Evolutionary conservation across 768 basidiomycete species (phyloP), one percentile per base, ranked within the genome.

Genomic region (Kwoniella mangroviensis): DNA sequence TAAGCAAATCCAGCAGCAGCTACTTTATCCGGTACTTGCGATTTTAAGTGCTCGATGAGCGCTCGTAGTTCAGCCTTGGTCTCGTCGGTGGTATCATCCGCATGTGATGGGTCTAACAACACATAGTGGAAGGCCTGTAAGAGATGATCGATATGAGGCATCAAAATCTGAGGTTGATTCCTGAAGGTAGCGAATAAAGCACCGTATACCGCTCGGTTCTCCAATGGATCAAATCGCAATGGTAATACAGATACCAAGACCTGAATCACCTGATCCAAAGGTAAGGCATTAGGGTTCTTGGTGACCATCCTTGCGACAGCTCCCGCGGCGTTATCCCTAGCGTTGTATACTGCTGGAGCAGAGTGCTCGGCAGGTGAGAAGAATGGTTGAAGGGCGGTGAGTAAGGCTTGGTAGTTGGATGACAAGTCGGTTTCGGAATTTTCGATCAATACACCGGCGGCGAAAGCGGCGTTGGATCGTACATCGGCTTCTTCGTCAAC

Each of bases 261-360:
- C 2, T 94, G 93, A 12, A 98, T 49, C 26, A 75, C 75, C 34
- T 76, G 79, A 61, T 94, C 92, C 49, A 98, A 89, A 26, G 96
- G 96, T 19, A 98, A 84, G 15, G 90, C 93, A 13, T 85, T 81
- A 4, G 87, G 84, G 83, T 94, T 94, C 80, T 91, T 91, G 76
- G 89, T 81, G 79, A 98, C 91, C 81, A 98, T 87, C 17, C 97
- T 90, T 4, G 89, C 89, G 63, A 98, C 92, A 26, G 94, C 92
- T 54, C 97, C 97, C 9, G 91, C 88, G n/a, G 97, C 97, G 82
- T 99, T 99, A 84, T 99, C 97, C 72, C 90, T 90, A 21, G 94
- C 94, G 81, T 94, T 95, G 71, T 93, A 84, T 54, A 86, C 86
- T 7, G 91, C 84, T 6, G 88, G 79, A n/a, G 89, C 85, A 6